Evolutionary conservation across 176 grass and related monocot genomes (phyloP).

Genomic region (Urochloa ruziziensis): DNA sequence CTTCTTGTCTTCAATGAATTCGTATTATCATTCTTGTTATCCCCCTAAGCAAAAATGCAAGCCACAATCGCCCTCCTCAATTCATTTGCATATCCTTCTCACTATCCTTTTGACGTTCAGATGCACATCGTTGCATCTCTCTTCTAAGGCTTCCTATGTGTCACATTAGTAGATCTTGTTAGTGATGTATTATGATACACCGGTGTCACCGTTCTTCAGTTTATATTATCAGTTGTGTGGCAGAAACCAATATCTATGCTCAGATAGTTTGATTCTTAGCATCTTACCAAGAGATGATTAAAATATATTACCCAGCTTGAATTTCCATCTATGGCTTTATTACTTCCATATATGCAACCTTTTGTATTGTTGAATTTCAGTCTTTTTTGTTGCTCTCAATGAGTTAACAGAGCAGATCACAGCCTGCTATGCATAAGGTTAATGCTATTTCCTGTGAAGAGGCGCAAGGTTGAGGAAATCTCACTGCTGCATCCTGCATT

Average conservation of each 20-base stretch:
- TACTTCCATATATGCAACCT: background rate
- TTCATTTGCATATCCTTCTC: background rate
- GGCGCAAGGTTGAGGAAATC: background rate
- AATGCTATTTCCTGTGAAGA: slow-evolving; percentile 2
- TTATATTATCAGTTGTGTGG: background rate
- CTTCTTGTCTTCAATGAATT: background rate
- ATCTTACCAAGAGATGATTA: background rate
- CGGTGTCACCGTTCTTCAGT: background rate
- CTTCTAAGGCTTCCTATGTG: background rate
- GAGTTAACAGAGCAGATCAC: background rate
- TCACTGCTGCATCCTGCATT: background rate
- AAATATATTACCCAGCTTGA: background rate
- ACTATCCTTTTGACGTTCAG: background rate
- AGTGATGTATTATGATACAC: background rate
- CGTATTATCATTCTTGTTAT: background rate
- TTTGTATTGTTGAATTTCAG: background rate
- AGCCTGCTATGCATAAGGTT: background rate
- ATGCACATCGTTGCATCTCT: background rate
- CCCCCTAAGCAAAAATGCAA: background rate
- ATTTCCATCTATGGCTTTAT: background rate
- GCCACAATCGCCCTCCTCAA: background rate
- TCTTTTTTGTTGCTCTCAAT: background rate
- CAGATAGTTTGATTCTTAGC: background rate
- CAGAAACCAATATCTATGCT: background rate
- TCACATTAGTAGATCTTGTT: background rate